A percentile compares a stretch with the other conserved stretches of the same genome.
Conservation (phyloP, 192 early-diverging fungal genomes). For the Phlyctochytrium bullatum region DNA sequence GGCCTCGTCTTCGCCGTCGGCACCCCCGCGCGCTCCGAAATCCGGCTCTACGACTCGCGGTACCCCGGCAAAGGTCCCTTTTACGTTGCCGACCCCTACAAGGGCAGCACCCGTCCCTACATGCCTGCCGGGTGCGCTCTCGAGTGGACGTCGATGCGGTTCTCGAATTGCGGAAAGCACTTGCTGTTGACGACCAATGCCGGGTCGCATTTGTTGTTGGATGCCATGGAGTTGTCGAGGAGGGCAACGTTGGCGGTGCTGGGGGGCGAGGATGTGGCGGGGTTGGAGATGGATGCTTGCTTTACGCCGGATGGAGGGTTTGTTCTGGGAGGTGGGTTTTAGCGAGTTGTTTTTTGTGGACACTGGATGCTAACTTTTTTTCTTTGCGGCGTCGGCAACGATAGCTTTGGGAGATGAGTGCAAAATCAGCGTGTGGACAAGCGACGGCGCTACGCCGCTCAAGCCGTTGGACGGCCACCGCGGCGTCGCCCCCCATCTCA, state of each 20-base stretch:
- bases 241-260: constrained; percentile 34
- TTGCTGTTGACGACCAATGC: constrained; percentile 65
- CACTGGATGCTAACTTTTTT: no score
- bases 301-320: constrained; percentile 75
- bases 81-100: constrained; percentile 18
- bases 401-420: no score
- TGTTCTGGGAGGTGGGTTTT: constrained; percentile 60
- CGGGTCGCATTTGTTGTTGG: constrained; percentile 61
- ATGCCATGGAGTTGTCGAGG: constrained; percentile 59
- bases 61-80: constrained; percentile 32
- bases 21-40: constrained; percentile 42
- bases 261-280: constrained; percentile 11
- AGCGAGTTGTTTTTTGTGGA: no score
- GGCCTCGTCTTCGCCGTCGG: constrained; percentile 73
- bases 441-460: no score
- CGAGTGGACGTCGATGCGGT: constrained; percentile 64
- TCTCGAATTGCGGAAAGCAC: constrained; percentile 72
- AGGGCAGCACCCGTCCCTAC: not conserved
- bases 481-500: no score
- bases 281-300: constrained; percentile 51
- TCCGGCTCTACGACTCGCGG: constrained; percentile 67
- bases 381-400: no score
- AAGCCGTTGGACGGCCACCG: no score
- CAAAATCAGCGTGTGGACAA: no score
- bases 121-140: constrained; percentile 8